These are phyloP conservation scores for Prunus mongolica DNA, from an alignment of 306 rosid species.

Conservation along the genomic window DNA sequence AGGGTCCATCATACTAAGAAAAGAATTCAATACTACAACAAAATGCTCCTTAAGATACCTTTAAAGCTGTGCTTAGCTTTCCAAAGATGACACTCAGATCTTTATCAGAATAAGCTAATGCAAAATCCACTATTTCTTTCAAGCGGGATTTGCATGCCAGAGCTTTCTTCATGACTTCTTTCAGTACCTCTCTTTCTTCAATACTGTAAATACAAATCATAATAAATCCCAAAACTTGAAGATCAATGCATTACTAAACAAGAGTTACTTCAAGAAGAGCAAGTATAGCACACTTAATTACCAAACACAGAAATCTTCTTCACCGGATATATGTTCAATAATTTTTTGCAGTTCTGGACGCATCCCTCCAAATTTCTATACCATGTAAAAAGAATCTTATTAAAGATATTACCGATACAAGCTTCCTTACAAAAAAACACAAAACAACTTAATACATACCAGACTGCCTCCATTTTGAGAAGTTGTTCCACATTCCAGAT, in stretches of 20 bases:
- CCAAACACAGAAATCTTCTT: slow-evolving; percentile 56
- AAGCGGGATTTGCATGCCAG: slow-evolving; percentile 50
- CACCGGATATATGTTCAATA: slow-evolving; percentile 43
- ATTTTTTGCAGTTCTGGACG: slow-evolving; percentile 54
- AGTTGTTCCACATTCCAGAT: slow-evolving; percentile 38
- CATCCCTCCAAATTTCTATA: slow-evolving; percentile 55
- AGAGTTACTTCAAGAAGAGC: neutral
- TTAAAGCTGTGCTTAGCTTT: slow-evolving; percentile 55
- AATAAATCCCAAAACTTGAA: neutral
- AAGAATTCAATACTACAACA: slow-evolving; percentile 8
- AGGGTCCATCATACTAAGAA: neutral
- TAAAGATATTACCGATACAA: slow-evolving; percentile 1
- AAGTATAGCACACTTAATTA: slow-evolving; percentile 33
- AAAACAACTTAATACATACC: slow-evolving; percentile 43
- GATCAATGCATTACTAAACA: neutral
- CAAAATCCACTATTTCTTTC: slow-evolving; percentile 46
- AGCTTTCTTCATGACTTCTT: slow-evolving; percentile 61
- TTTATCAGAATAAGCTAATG: slow-evolving; percentile 39
- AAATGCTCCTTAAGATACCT: slow-evolving; percentile 42
- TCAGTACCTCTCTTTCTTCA: slow-evolving; percentile 59
- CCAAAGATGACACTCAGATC: slow-evolving; percentile 43
- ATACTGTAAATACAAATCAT: slow-evolving; percentile 43
- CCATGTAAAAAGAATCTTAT: slow-evolving; percentile 22
- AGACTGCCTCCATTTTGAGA: slow-evolving; percentile 40
- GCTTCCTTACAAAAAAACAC: slow-evolving; percentile 3